phyloP scores from a whole-genome alignment of 2,329 filamentous ascomycete genomes.

The Monilinia vaccinii-corymbosi region DNA sequence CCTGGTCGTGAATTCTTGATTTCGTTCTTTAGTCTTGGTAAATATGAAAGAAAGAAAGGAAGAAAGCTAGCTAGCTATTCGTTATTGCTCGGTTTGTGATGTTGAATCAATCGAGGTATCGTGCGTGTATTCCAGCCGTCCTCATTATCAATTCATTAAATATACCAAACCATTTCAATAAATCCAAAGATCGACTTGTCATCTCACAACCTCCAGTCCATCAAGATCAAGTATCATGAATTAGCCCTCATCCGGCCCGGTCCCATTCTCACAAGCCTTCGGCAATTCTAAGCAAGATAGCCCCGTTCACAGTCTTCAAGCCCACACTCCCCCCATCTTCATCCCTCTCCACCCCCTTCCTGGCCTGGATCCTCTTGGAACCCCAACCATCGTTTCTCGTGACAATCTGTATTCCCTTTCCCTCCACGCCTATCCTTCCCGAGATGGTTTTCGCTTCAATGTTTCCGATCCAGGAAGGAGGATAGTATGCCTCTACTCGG shows the following conservation, averaged over 20 bases:
- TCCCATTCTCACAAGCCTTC: background rate
- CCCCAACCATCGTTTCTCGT: constrained; percentile 19
- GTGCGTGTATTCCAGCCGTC: background rate
- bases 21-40: background rate
- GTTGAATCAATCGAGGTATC: background rate
- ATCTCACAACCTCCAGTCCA: background rate
- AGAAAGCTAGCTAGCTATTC: too few relatives aligned
- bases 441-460: constrained; percentile 20
- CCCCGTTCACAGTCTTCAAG: constrained; percentile 20
- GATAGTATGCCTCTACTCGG: constrained; percentile 19
- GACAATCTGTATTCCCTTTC: constrained; percentile 19
- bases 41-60: background rate
- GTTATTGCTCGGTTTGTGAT: background rate
- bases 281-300: background rate
- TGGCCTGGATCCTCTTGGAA: constrained; percentile 17
- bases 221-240: too few relatives aligned
- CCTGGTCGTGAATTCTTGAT: too few relatives aligned
- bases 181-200: background rate
- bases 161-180: background rate
- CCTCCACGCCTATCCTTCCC: constrained; percentile 18
- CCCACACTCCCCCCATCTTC: constrained; percentile 18
- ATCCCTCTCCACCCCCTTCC: constrained; percentile 20
- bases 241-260: too few relatives aligned
- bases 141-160: background rate
- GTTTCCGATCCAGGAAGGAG: constrained; percentile 22